Base-by-base conservation (phyloP, 495 filamentous ascomycete genomes). In the Trichoderma parareesei region DNA sequence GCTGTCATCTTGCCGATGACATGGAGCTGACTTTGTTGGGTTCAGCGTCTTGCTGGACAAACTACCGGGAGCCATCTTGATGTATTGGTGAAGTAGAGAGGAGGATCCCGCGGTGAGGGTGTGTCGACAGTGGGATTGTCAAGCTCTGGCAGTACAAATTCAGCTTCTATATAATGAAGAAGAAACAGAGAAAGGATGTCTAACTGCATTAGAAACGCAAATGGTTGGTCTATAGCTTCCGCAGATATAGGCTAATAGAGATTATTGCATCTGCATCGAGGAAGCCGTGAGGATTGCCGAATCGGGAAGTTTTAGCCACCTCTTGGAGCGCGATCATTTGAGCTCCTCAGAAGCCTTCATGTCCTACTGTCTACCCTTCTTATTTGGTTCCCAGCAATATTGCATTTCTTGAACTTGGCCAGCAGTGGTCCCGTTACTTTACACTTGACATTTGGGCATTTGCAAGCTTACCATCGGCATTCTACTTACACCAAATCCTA, bases 231-330 rank as follows among this genome's bases (percentile, higher is more conserved):
- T 37, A 33, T 57, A 18, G 11, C 27, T 33, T 13, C 27, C 18
- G 27, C 27, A 27, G 27, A 27, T 27, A 57, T 57, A 57, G 37
- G 33, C 53, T n/a, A 14, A 38, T 11, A 16, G 3, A 11, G 10
- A 20, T 9, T 10, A 14, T 4, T 33, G 2, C 27, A 57, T 57
- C 33, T 27, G 16, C 9, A 35, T 38, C 27, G 11, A 38, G 16
- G 46, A 27, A 55, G 18, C 8, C 44, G 35, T 14, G 20, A 37
- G 33, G 27, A 57, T 57, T 35, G 53, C 53, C 53, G 8, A 57
- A 57, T 35, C 13, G 18, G 53, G 53, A 33, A 57, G 37, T 11
- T 57, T 57, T 57, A 57, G 53, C 53, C 53, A 57, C 53, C 53
- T 57, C 35, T 38, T 38, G 38, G 8, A 64, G 10, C 63, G 6